Evolutionary conservation across 306 rosid genomes (phyloP), one percentile per base, ranked within the genome.

Genomic region (Acacia confusa): DNA sequence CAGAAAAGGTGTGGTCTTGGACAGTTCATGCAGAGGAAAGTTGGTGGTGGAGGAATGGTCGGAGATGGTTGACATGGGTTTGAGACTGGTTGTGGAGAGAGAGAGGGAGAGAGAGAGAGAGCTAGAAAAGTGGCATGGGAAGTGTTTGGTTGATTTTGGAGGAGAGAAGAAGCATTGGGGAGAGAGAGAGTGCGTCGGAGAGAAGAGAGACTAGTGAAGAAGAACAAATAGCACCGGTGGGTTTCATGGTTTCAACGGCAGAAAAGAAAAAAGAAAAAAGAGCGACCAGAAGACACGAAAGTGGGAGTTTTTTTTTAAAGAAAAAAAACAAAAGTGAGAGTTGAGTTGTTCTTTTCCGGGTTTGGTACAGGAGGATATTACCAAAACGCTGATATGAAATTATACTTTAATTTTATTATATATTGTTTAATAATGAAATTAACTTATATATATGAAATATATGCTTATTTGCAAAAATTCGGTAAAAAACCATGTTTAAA

Each of bases 211-310:
- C 20, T 48, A 41, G 57, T 57, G 64, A n/a, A n/a, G 61, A n/a
- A 72, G 25, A 9, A n/a, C 27, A 10, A 76, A 72, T 65, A 75
- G 76, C 73, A 83, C 27, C 25, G 66, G 32, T 10, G 82, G 57
- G 80, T 78, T 88, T 78, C 74, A 22, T 43, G 11, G 75, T 12
- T 43, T 70, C 90, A 87, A 90, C 94, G 94, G 97, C 86, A 85
- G 80, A 89, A 83, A 86, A 83, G 64, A 28, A 22, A 38, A 75
- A 75, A 43, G 78, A 55, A 60, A 60, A 53, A n/a, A 3, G 66
- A 58, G 58, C 6, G 28, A 10, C 44, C 55, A 24, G 43, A 24
- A 38, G 75, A 28, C 9, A 68, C 14, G 40, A 28, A 77, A 14
- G 67, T 12, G 66, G 10, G 65, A 9, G 27, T 0, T 57, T 60